Base-by-base conservation (phyloP, 495 filamentous ascomycete species). In the Cairneyella variabilis region DNA sequence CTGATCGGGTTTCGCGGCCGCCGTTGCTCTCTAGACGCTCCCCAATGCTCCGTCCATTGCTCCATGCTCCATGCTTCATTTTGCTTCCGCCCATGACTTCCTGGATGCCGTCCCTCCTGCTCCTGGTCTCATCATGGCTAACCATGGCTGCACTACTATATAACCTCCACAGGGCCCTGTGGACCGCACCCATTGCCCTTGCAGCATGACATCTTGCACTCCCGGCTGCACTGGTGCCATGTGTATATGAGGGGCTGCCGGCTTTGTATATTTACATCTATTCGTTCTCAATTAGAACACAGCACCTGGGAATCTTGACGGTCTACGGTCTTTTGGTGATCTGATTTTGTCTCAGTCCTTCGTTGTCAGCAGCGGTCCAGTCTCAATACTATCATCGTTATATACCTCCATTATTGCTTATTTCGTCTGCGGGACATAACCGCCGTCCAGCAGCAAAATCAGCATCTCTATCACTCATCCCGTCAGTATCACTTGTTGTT, bases 141-240 rank as follows among this genome's bases (percentile, higher is more conserved):
- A 48, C n/a, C n/a, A n/a, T n/a, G n/a, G n/a, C n/a, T n/a, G n/a
- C n/a, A n/a, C 28, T 7, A 45, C 56, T 59, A 63, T 62, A 58
- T 59, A 63, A 56, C 51, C 54, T 45, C 38, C 48, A 26, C 37
- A 22, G 30, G 48, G 45, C 51, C 59, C 54, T 48, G 47, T 37
- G 43, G 54, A 49, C 39, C 48, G 46, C 18, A 20, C n/a, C n/a
- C n/a, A n/a, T n/a, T n/a, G n/a, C n/a, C 18, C 11, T 49, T 23
- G 32, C 58, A 54, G 38, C 28, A 61, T 61, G 59, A 61, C 59
- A 61, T 58, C 48, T 56, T n/a, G n/a, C n/a, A n/a, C n/a, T n/a
- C n/a, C n/a, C 55, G 51, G 36, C 53, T 18, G 47, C 50, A 47
- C 42, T 53, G 21, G 38, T 57, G 34, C 53, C 47, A 46, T 30